Conservation (phyloP, 768 basidiomycete genomes). For the Suillus brevipes region DNA sequence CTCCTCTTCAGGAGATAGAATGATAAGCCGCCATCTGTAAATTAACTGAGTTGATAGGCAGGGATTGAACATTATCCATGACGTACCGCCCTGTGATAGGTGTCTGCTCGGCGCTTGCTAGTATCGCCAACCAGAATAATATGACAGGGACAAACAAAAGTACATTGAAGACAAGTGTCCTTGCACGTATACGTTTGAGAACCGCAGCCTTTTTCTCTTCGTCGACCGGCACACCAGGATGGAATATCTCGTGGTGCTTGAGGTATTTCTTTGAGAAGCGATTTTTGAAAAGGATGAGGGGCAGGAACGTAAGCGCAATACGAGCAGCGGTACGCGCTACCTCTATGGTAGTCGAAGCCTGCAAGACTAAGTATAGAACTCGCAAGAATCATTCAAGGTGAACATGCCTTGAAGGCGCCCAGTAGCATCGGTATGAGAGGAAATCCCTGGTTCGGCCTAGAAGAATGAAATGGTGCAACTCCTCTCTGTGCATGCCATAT, state of each 20-base stretch:
- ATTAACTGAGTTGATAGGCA: constrained; percentile 7
- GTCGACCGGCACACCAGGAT: constrained; percentile 44
- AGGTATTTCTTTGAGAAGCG: constrained; percentile 51
- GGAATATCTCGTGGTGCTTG: constrained; percentile 39
- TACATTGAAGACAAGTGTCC: constrained; percentile 50
- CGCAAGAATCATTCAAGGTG: neutral
- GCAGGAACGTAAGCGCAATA: constrained; percentile 74
- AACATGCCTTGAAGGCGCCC: constrained; percentile 64
- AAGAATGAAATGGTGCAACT: constrained; percentile 42
- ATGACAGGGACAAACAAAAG: constrained; percentile 61
- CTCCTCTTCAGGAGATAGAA: constrained; percentile 91
- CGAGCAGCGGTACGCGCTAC: constrained; percentile 68
- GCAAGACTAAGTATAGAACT: constrained; percentile 3
- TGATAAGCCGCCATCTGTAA: constrained; percentile 78
- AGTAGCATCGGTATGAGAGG: constrained; percentile 57
- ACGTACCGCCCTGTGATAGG: constrained; percentile 84
- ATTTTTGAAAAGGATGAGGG: constrained; percentile 63
- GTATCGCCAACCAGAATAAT: constrained; percentile 66
- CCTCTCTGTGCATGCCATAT: neutral
- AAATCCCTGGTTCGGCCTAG: constrained; percentile 30
- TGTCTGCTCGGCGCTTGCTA: constrained; percentile 74
- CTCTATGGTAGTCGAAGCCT: constrained; percentile 78
- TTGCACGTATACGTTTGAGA: constrained; percentile 48
- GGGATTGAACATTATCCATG: neutral
- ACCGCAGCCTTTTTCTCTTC: constrained; percentile 52